Evolutionary conservation across 495 filamentous ascomycete genomes (phyloP).

Genomic region (Pyronema omphalodes): DNA sequence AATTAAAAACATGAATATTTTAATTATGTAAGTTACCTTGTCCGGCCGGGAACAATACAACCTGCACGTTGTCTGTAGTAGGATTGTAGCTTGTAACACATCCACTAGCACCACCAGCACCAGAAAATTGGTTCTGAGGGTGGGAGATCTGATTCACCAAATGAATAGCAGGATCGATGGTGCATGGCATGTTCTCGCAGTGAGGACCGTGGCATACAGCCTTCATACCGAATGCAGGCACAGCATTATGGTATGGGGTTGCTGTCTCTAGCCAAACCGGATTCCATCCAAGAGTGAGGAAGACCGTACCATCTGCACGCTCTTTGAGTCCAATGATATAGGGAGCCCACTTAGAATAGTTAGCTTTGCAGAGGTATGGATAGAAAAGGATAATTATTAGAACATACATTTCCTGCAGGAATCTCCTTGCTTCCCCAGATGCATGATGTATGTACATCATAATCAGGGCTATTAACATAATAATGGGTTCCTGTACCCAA

Average conservation of each 20-base stretch:
- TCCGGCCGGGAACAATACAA: too few species aligned
- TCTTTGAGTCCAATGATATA: slow-evolving; percentile 61
- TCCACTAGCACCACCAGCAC: slow-evolving; percentile 39
- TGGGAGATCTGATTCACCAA: slow-evolving; percentile 40
- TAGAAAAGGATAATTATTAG: too few species aligned
- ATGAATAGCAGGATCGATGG: slow-evolving; percentile 42
- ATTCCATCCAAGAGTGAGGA: slow-evolving; percentile 57
- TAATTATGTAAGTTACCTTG: too few species aligned
- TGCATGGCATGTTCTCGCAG: slow-evolving; percentile 55
- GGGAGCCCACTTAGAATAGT: slow-evolving; percentile 40
- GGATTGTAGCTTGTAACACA: background rate
- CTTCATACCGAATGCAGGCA: slow-evolving; percentile 45
- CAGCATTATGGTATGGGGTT: slow-evolving; percentile 32
- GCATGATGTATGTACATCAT: slow-evolving; percentile 39
- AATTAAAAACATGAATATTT: too few species aligned
- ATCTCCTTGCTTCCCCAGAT: slow-evolving; percentile 46
- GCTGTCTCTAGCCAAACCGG: slow-evolving; percentile 45
- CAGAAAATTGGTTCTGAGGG: slow-evolving; percentile 24
- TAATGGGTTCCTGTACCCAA: slow-evolving; percentile 48
- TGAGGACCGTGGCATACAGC: slow-evolving; percentile 41
- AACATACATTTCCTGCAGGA: slow-evolving; percentile 38
- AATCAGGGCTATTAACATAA: slow-evolving; percentile 58
- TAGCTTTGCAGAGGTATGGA: too few species aligned
- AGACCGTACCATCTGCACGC: slow-evolving; percentile 41
- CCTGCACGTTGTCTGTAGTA: too few species aligned